Percentiles rank a stretch among this genome's conserved stretches.
These are phyloP conservation scores for Phytopythium vexans DNA, from an alignment of 352 stramenopile genomes.

Conservation along the genomic window DNA sequence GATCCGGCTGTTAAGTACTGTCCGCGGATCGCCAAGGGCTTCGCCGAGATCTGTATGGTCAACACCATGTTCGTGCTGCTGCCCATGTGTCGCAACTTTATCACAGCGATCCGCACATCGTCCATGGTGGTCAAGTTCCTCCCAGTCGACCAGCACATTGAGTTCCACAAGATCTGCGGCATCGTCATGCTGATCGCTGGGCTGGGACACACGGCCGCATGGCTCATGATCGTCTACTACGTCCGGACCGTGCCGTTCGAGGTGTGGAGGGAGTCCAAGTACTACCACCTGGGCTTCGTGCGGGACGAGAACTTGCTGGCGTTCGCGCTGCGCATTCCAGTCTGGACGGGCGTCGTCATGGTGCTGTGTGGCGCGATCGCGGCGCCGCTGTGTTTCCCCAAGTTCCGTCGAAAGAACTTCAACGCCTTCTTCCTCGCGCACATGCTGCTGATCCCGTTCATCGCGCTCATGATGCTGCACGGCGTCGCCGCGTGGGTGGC, in stretches of 20 bases:
- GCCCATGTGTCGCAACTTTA: slow-evolving; percentile 25
- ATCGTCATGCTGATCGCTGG: slow-evolving; percentile 20
- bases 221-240: slow-evolving; percentile 21
- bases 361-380: slow-evolving; percentile 18
- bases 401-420: slow-evolving; percentile 19
- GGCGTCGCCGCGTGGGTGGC: slow-evolving; percentile 31
- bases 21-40: slow-evolving; percentile 36
- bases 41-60: slow-evolving; percentile 34
- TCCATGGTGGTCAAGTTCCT: not conserved
- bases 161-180: slow-evolving; percentile 33
- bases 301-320: slow-evolving; percentile 9
- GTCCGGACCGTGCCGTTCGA: slow-evolving; percentile 7
- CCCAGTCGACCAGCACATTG: slow-evolving; percentile 31
- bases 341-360: slow-evolving; percentile 44
- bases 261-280: slow-evolving; percentile 21
- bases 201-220: slow-evolving; percentile 32
- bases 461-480: slow-evolving; percentile 31
- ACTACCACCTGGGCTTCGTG: slow-evolving; percentile 12
- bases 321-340: slow-evolving; percentile 17
- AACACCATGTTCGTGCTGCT: slow-evolving; percentile 30
- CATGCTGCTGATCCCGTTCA: slow-evolving; percentile 24
- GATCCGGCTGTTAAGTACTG: slow-evolving; percentile 22
- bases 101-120: slow-evolving; percentile 1
- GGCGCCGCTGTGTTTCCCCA: slow-evolving; percentile 18
- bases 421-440: slow-evolving; percentile 26